A percentile compares a stretch with the other conserved stretches of the same genome.
Conservation (phyloP, 1,284 basidiomycete genomes). For the Cryptococcus sp. region DNA sequence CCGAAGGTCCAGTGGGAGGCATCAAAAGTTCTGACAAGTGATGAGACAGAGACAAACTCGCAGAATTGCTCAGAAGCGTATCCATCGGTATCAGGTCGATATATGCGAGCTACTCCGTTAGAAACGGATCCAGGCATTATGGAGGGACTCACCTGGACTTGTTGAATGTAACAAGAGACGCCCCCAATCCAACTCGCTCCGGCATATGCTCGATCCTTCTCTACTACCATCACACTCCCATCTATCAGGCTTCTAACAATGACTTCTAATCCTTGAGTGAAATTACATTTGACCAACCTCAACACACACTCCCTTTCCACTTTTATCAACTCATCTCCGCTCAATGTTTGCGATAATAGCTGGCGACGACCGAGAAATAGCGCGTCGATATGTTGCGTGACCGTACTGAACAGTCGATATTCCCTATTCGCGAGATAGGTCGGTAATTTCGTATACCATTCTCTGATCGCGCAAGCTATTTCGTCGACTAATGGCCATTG, state of each 20-base stretch:
- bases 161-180: conserved; percentile 62
- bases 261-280: conserved; percentile 86
- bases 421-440: conserved; percentile 82
- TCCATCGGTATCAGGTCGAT: conserved; percentile 57
- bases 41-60: background rate
- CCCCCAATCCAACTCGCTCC: conserved; percentile 72
- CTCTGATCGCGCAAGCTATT: conserved; percentile 89
- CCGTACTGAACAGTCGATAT: conserved; percentile 81
- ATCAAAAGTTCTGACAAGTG: background rate
- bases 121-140: background rate
- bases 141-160: conserved; percentile 51
- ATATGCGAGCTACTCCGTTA: conserved; percentile 58
- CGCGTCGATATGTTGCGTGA: conserved; percentile 84
- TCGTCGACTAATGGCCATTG: conserved; percentile 91
- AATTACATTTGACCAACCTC: conserved; percentile 81
- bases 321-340: conserved; percentile 76
- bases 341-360: conserved; percentile 80
- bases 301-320: conserved; percentile 83
- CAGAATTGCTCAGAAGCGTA: conserved; percentile 13
- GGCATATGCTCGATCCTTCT: conserved; percentile 64
- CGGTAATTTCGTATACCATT: conserved; percentile 85
- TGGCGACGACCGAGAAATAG: conserved; percentile 85
- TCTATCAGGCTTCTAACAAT: conserved; percentile 91
- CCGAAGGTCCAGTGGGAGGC: too few relatives aligned
- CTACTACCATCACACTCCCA: conserved; percentile 80